Conservation (phyloP, 169 alveolate genomes). For the Eimeria maxima region DNA sequence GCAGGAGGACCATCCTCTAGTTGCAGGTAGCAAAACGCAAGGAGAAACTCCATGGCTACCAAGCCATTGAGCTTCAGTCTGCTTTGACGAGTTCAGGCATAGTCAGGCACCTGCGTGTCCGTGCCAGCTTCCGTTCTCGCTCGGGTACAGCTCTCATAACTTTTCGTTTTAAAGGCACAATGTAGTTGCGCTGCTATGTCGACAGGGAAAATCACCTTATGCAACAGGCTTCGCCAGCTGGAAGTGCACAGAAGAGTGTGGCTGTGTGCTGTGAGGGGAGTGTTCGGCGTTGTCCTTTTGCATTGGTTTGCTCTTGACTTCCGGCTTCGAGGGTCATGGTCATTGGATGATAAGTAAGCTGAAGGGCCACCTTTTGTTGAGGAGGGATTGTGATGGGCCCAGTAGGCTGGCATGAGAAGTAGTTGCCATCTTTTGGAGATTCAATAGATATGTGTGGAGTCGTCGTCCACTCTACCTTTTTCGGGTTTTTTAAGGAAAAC, state of each 20-base stretch:
- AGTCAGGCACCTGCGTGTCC: neutral
- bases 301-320: neutral
- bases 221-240: constrained; percentile 79
- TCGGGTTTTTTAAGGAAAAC: constrained; percentile 61
- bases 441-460: constrained; percentile 69
- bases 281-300: constrained; percentile 47
- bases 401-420: constrained; percentile 80
- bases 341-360: constrained; percentile 83
- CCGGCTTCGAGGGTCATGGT: constrained; percentile 81
- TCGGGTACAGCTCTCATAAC: neutral
- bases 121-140: neutral
- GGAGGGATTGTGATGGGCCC: constrained; percentile 83
- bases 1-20: neutral
- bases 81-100: neutral
- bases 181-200: neutral
- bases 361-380: constrained; percentile 68
- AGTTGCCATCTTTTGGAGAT: constrained; percentile 65
- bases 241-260: constrained; percentile 69
- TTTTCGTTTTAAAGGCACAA: neutral
- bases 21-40: neutral
- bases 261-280: constrained; percentile 79
- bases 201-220: neutral
- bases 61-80: neutral
- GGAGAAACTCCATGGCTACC: neutral
- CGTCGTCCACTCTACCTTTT: constrained; percentile 66